These are phyloP conservation scores for Aspergillus aculeatinus DNA, from an alignment of 2,329 filamentous ascomycete species.

Conservation along the genomic window DNA sequence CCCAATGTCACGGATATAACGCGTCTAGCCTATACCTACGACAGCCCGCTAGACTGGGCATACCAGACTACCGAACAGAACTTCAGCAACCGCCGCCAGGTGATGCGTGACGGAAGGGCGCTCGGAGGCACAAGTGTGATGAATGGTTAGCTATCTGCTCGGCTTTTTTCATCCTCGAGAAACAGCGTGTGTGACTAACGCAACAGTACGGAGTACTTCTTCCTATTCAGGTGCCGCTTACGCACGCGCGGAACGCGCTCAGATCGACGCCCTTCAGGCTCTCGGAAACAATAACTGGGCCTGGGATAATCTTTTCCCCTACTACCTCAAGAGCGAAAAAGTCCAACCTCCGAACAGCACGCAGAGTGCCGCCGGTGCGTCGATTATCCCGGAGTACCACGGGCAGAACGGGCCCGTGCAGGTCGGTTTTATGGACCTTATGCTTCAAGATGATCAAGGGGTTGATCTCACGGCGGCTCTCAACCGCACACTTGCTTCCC, in stretches of 20 bases:
- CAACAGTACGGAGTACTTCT: not conserved
- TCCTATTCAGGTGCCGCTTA: conserved; percentile 38
- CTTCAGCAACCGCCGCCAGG: conserved; percentile 30
- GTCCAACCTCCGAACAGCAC: not conserved
- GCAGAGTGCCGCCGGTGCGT: no score
- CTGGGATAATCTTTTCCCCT: conserved; percentile 32
- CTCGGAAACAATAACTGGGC: conserved; percentile 32
- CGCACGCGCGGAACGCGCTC: conserved; percentile 33
- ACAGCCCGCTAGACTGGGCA: conserved; percentile 41
- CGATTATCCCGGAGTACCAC: no score
- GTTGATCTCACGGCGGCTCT: no score
- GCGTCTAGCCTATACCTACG: conserved; percentile 28
- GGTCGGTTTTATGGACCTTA: no score
- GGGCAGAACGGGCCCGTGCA: no score
- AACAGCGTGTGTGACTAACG: not conserved
- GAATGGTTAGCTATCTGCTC: conserved; percentile 34
- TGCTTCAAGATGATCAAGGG: no score
- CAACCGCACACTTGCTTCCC: no score
- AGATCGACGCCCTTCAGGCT: conserved; percentile 39
- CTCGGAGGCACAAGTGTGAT: conserved; percentile 46
- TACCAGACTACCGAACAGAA: conserved; percentile 42
- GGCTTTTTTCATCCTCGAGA: no score
- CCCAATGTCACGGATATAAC: conserved; percentile 27
- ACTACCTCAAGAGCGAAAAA: conserved; percentile 31
- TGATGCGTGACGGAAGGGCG: conserved; percentile 43